Conservation (phyloP, 768 basidiomycete species). For the Tricholomella constricta region DNA sequence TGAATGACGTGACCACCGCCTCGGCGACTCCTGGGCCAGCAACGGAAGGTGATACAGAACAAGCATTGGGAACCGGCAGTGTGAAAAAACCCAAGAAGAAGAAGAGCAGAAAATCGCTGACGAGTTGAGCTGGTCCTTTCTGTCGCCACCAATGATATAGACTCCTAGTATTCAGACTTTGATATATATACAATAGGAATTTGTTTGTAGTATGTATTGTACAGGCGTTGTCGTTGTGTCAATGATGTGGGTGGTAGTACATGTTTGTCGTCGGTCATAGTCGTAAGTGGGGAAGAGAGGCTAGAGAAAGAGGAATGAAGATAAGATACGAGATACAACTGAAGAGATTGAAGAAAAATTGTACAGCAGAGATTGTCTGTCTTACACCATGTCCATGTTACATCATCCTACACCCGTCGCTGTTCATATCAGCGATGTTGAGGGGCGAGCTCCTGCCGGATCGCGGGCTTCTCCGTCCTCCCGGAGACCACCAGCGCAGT, state of each 20-base stretch:
- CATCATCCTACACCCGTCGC: constrained; percentile 72
- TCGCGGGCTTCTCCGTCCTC: constrained; percentile 37
- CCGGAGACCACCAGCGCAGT: constrained; percentile 59
- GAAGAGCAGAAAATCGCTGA: constrained; percentile 30
- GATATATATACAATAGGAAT: constrained; percentile 1
- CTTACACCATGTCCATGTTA: constrained; percentile 39
- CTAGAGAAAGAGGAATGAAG: constrained; percentile 13
- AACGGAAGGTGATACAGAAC: background rate
- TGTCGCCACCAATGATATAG: background rate
- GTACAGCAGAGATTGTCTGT: constrained; percentile 11
- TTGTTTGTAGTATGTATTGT: constrained; percentile 4
- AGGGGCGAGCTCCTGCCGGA: constrained; percentile 55
- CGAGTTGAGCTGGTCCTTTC: background rate
- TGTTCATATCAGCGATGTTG: constrained; percentile 45
- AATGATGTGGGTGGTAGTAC: constrained; percentile 2
- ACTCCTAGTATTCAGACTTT: background rate
- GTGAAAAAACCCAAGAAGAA: constrained; percentile 35
- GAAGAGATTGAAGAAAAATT: constrained; percentile 16
- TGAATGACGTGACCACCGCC: constrained; percentile 4
- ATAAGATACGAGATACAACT: constrained; percentile 25
- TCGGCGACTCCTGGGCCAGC: constrained; percentile 11
- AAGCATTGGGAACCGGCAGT: constrained; percentile 7
- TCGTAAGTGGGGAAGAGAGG: background rate
- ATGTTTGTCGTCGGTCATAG: background rate
- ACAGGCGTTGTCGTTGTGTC: background rate